A percentile compares a stretch with the other conserved stretches of the same genome.
phyloP scores from a whole-genome alignment of 352 stramenopile species.

The Achlya hypogyna region DNA sequence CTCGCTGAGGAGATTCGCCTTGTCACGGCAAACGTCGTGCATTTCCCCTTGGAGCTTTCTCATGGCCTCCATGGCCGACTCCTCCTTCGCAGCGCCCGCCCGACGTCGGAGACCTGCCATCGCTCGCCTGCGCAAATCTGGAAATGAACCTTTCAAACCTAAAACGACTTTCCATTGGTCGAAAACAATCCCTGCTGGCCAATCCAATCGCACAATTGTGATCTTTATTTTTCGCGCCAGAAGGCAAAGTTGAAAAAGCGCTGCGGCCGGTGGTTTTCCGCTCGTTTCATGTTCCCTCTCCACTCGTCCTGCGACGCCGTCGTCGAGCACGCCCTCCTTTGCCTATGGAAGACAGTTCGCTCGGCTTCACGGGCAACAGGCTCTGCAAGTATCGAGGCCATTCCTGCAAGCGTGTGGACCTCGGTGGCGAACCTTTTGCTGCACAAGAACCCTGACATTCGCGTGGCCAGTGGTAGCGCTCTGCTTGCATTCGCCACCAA shows the following conservation, averaged over 20 bases:
- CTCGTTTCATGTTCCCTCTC: constrained; percentile 8
- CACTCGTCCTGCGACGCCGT: not conserved
- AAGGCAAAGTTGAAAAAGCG: too few relatives aligned
- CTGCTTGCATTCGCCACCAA: constrained; percentile 5
- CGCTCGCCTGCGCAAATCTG: not conserved
- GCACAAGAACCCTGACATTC: not conserved
- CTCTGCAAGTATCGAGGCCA: not conserved
- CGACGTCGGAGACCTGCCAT: not conserved
- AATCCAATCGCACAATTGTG: not conserved
- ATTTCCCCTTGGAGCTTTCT: not conserved
- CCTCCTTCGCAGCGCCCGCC: not conserved
- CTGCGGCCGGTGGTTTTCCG: too few relatives aligned
- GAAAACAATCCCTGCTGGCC: not conserved
- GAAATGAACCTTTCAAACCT: not conserved
- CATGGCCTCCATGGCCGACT: not conserved
- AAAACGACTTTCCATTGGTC: not conserved
- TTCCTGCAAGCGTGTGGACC: not conserved
- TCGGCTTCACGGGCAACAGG: not conserved
- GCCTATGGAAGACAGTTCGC: not conserved
- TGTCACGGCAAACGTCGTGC: not conserved
- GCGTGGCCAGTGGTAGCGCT: not conserved
- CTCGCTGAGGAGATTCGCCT: constrained; percentile 1
- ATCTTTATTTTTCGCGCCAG: not conserved
- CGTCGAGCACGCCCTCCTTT: constrained; percentile 7
- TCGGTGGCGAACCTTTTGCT: not conserved